These are phyloP conservation scores for Penicillium fuscoglaucum DNA, from an alignment of 2,329 filamentous ascomycete genomes.

Conservation along the genomic window DNA sequence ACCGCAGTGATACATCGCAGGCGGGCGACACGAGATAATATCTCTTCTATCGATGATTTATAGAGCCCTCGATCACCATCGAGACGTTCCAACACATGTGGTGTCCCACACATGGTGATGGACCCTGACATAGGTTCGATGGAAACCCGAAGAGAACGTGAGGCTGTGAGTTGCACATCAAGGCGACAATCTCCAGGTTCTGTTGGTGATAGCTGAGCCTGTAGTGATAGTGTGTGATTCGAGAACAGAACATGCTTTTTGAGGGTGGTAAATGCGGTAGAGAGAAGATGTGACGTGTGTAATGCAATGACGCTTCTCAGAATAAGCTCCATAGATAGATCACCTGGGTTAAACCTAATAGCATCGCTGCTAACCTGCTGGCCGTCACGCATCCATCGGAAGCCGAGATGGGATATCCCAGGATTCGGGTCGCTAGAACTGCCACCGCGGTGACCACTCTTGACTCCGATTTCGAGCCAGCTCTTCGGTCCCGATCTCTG, in stretches of 20 bases:
- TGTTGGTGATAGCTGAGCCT: slow-evolving; percentile 57
- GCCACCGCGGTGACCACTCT: slow-evolving; percentile 25
- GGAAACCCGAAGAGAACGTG: slow-evolving; percentile 60
- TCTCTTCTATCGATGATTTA: slow-evolving; percentile 45
- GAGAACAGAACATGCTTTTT: slow-evolving; percentile 61
- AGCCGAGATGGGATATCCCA: slow-evolving; percentile 37
- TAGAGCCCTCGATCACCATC: slow-evolving; percentile 66
- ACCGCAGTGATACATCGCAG: slow-evolving; percentile 42
- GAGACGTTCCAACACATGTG: slow-evolving; percentile 55
- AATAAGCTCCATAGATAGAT: slow-evolving; percentile 72
- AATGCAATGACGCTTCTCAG: slow-evolving; percentile 72
- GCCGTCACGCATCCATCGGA: slow-evolving; percentile 82
- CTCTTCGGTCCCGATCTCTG: slow-evolving; percentile 71
- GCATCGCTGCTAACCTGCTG: slow-evolving; percentile 69
- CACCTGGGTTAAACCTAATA: slow-evolving; percentile 65
- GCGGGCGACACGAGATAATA: slow-evolving; percentile 40
- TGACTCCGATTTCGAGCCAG: slow-evolving; percentile 85
- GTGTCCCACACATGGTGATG: slow-evolving; percentile 68
- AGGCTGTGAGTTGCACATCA: slow-evolving; percentile 67
- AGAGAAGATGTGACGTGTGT: slow-evolving; percentile 72
- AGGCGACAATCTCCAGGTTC: slow-evolving; percentile 69
- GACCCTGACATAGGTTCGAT: slow-evolving; percentile 79
- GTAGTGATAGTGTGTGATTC: slow-evolving; percentile 59
- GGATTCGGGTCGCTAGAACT: slow-evolving; percentile 10
- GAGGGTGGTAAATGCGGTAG: slow-evolving; percentile 64